phyloP scores from a whole-genome alignment of 352 stramenopile genomes.

The Phytophthora parvispora region DNA sequence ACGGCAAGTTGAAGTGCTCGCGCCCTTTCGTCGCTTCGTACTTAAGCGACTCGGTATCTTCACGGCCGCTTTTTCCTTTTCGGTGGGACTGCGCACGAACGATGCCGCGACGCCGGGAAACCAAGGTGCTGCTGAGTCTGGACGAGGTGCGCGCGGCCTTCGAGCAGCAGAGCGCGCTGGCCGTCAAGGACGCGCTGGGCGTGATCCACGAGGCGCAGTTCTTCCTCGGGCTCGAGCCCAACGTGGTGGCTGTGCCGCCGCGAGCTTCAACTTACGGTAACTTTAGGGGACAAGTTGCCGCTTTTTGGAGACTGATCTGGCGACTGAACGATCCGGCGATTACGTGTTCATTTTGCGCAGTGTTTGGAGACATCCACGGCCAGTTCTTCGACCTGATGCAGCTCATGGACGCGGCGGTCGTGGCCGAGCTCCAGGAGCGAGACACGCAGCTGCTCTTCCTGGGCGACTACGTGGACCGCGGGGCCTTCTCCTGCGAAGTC shows the following conservation, averaged over 20 bases:
- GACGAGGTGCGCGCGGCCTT: conserved; percentile 58
- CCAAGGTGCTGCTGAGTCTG: conserved; percentile 50
- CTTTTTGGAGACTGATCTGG: conserved; percentile 7
- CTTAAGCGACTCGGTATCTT: conserved; percentile 14
- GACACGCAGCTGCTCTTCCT: conserved; percentile 79
- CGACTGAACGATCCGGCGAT: conserved; percentile 12
- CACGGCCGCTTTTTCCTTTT: conserved; percentile 11
- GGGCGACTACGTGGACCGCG: conserved; percentile 85
- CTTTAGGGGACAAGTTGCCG: conserved; percentile 23
- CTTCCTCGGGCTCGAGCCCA: conserved; percentile 65
- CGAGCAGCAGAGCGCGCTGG: conserved; percentile 64
- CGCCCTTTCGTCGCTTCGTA: conserved; percentile 30
- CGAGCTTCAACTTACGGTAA: conserved; percentile 43
- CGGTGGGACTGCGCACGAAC: neutral
- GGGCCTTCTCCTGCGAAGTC: conserved; percentile 85
- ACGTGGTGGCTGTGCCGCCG: conserved; percentile 58
- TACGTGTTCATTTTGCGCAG: conserved; percentile 38
- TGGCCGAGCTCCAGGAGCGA: conserved; percentile 49
- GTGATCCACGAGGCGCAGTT: conserved; percentile 81
- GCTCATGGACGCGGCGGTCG: conserved; percentile 59
- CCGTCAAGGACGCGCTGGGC: conserved; percentile 60
- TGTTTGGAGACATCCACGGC: conserved; percentile 86
- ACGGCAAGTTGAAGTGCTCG: conserved; percentile 38
- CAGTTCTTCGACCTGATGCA: conserved; percentile 85
- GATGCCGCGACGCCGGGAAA: conserved; percentile 45